Percentiles rank a stretch among this genome's conserved stretches.
Evolutionary conservation across 2,329 filamentous ascomycete species (phyloP).

Genomic region (Arthrobotrys megalospora): DNA sequence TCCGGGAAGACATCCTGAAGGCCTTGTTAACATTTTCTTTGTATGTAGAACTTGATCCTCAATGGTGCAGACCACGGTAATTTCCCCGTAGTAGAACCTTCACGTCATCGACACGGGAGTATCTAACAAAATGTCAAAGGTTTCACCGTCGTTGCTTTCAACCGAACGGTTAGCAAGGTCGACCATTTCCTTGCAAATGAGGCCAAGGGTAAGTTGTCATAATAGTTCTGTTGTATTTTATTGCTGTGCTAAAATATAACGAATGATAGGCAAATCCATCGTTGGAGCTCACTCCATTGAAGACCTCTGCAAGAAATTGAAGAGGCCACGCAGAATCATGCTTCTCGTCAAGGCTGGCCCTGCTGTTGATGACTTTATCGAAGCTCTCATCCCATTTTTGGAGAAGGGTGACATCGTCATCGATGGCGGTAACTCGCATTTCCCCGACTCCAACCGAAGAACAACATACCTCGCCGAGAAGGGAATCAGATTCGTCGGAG

Average conservation of each 20-base stretch:
- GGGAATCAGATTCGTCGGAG: slow-evolving; percentile 95
- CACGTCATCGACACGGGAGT: not conserved
- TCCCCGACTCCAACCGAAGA: slow-evolving; percentile 98
- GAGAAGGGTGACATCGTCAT: slow-evolving; percentile 97
- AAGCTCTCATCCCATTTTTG: slow-evolving; percentile 87
- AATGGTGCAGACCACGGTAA: slow-evolving; percentile 85
- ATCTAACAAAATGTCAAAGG: slow-evolving; percentile 67
- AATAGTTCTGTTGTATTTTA: not conserved
- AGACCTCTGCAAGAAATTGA: slow-evolving; percentile 97
- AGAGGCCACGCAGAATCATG: slow-evolving; percentile 97
- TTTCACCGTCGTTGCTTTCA: slow-evolving; percentile 98
- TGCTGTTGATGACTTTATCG: slow-evolving; percentile 98
- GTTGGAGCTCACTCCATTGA: slow-evolving; percentile 92
- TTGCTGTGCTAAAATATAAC: slow-evolving; percentile 66
- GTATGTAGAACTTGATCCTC: slow-evolving; percentile 83
- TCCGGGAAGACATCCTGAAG: slow-evolving; percentile 33
- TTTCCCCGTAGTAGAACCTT: slow-evolving; percentile 2
- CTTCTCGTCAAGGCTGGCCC: slow-evolving; percentile 98
- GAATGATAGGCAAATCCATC: slow-evolving; percentile 82
- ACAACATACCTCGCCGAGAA: slow-evolving; percentile 88
- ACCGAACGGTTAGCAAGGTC: slow-evolving; percentile 98
- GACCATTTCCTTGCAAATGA: slow-evolving; percentile 92
- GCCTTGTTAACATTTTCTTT: slow-evolving; percentile 21
- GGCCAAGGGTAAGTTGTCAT: slow-evolving; percentile 77
- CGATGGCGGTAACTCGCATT: slow-evolving; percentile 99